Evolutionary conservation across 1,284 basidiomycete species (phyloP).

Genomic region (Polyporus tsugae): DNA sequence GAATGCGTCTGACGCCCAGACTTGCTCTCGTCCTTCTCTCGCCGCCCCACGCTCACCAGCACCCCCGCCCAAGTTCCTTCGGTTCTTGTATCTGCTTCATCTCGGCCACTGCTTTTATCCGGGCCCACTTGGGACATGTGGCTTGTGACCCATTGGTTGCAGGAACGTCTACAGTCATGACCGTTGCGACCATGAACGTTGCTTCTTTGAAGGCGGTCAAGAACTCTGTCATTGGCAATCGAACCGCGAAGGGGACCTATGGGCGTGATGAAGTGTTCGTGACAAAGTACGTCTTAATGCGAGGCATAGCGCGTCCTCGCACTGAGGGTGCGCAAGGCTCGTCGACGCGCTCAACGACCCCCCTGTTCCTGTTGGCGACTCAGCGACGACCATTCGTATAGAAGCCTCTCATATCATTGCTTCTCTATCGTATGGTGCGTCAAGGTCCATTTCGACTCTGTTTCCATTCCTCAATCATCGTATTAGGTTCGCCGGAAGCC

Average conservation of each 20-base stretch:
- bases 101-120: background rate
- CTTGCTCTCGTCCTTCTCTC: background rate
- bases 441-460: background rate
- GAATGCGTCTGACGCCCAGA: background rate
- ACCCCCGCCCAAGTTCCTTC: background rate
- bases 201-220: slow-evolving; percentile 67
- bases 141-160: background rate
- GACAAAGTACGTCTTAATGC: slow-evolving; percentile 53
- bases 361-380: slow-evolving; percentile 43
- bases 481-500: slow-evolving; percentile 65
- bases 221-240: slow-evolving; percentile 80
- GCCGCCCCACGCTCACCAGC: background rate
- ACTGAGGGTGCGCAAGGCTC: slow-evolving; percentile 48
- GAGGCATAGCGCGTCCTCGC: slow-evolving; percentile 4
- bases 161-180: slow-evolving; percentile 41
- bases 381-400: slow-evolving; percentile 60
- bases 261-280: slow-evolving; percentile 63
- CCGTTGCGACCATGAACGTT: slow-evolving; percentile 48
- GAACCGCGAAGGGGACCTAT: slow-evolving; percentile 67
- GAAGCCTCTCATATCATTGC: slow-evolving; percentile 80
- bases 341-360: slow-evolving; percentile 62
- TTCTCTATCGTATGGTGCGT: slow-evolving; percentile 71
- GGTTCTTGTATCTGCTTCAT: background rate
- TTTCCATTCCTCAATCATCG: background rate
- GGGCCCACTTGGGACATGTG: slow-evolving; percentile 14